These are phyloP conservation scores for Usnea hakonensis DNA, from an alignment of 495 filamentous ascomycete genomes.

Conservation along the genomic window DNA sequence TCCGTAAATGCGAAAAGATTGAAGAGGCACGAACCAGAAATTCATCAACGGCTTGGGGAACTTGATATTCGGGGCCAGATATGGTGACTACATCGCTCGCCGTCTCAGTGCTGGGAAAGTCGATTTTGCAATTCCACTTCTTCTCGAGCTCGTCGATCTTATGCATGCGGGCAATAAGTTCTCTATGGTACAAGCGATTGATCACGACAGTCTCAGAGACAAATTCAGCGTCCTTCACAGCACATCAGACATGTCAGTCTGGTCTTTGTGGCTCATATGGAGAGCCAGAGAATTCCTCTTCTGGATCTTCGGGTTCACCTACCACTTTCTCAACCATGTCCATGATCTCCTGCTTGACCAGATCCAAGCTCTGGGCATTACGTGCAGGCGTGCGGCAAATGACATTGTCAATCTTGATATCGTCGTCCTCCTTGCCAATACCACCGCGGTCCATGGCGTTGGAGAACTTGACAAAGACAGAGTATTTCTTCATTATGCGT, in stretches of 20 bases:
- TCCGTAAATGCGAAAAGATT: background rate
- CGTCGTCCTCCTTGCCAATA: slow-evolving; percentile 89
- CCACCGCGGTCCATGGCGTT: slow-evolving; percentile 98
- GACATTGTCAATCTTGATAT: slow-evolving; percentile 97
- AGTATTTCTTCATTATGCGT: slow-evolving; percentile 99
- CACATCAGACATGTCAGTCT: slow-evolving; percentile 23
- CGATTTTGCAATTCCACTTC: slow-evolving; percentile 98
- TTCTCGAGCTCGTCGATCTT: slow-evolving; percentile 93
- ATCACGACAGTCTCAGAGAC: slow-evolving; percentile 86
- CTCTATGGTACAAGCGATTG: slow-evolving; percentile 90
- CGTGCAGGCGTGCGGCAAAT: slow-evolving; percentile 95
- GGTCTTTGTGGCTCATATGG: slow-evolving; percentile 11
- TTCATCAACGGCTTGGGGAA: slow-evolving; percentile 89
- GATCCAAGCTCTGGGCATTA: slow-evolving; percentile 90
- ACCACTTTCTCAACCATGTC: slow-evolving; percentile 97
- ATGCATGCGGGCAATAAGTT: slow-evolving; percentile 74
- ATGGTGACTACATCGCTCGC: slow-evolving; percentile 94
- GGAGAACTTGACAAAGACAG: slow-evolving; percentile 98
- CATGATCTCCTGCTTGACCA: slow-evolving; percentile 98
- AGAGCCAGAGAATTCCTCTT: slow-evolving; percentile 12
- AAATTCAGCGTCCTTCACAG: slow-evolving; percentile 77
- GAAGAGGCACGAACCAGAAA: slow-evolving; percentile 57
- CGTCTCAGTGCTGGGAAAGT: slow-evolving; percentile 93
- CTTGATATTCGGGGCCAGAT: slow-evolving; percentile 93
- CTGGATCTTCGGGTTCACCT: slow-evolving; percentile 32